A percentile compares a stretch with the other conserved stretches of the same genome.
Evolutionary conservation across 495 filamentous ascomycete species (phyloP).

Genomic region (Talaromyces wortmannii): DNA sequence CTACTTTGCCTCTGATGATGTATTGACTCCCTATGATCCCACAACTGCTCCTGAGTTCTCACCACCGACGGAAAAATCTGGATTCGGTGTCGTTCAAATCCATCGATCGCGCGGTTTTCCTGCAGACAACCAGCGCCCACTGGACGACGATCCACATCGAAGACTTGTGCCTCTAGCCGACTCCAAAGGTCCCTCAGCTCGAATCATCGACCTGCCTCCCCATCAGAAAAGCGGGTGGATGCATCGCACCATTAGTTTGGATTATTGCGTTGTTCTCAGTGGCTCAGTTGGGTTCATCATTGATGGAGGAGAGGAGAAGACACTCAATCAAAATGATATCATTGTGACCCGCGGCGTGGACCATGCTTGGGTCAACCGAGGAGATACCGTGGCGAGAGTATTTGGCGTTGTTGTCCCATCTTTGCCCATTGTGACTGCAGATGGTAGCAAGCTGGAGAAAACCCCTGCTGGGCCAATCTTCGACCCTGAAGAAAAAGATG

Average conservation of each 20-base stretch:
- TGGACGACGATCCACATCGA: conserved; percentile 11
- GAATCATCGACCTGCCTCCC: conserved; percentile 15
- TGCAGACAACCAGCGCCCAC: conserved; percentile 13
- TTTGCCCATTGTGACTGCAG: conserved; percentile 12
- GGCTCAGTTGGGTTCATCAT: conserved; percentile 15
- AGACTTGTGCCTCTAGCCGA: conserved; percentile 19
- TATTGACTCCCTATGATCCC: conserved; percentile 16
- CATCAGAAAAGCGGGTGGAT: conserved; percentile 15
- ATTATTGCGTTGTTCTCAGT: conserved; percentile 15
- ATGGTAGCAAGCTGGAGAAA: conserved; percentile 14
- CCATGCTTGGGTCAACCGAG: conserved; percentile 22
- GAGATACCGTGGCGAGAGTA: conserved; percentile 10
- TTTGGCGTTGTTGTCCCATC: conserved; percentile 17
- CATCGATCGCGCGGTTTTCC: conserved; percentile 19
- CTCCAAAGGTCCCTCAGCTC: conserved; percentile 18
- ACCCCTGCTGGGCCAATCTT: conserved; percentile 15
- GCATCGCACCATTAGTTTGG: conserved; percentile 19
- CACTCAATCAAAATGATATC: conserved; percentile 16
- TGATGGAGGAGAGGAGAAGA: conserved; percentile 17
- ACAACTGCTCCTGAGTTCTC: conserved; percentile 14
- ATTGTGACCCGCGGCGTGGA: conserved; percentile 17
- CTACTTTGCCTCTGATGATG: conserved; percentile 15
- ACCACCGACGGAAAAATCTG: conserved; percentile 9
- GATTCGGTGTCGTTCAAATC: conserved; percentile 17
- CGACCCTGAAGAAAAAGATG: conserved; percentile 15